These are phyloP conservation scores for Sphagnum fallax DNA, from an alignment of 228 moss, liverwort and hornwort genomes.

Conservation along the genomic window DNA sequence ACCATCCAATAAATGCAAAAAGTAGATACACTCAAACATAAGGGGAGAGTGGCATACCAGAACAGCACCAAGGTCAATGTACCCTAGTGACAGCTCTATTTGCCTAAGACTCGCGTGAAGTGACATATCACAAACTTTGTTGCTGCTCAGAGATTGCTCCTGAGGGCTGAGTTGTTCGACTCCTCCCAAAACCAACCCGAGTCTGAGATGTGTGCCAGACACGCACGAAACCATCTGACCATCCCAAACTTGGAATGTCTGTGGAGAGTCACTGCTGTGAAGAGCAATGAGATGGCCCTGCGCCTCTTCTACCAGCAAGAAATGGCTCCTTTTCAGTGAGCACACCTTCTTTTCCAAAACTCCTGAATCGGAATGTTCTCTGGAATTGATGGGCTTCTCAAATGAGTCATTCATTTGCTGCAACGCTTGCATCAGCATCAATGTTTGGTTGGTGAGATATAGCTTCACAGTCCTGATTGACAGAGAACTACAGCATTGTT, in stretches of 20 bases:
- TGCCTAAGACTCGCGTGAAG: slow-evolving; percentile 4
- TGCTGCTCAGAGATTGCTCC: neutral
- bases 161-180: neutral
- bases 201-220: neutral
- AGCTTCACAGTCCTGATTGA: slow-evolving; percentile 5
- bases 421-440: slow-evolving; percentile 9
- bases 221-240: slow-evolving; percentile 3
- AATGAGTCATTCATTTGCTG: neutral
- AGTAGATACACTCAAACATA: too few species aligned
- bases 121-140: neutral
- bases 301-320: neutral
- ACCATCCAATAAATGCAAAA: too few species aligned
- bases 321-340: neutral
- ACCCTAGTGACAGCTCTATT: slow-evolving; percentile 9
- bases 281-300: slow-evolving; percentile 8
- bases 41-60: too few species aligned
- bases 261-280: neutral
- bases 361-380: neutral
- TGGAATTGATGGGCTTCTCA: neutral
- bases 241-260: neutral
- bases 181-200: slow-evolving; percentile 1
- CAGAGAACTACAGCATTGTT: neutral
- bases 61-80: neutral
- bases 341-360: neutral
- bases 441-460: slow-evolving; percentile 9